A percentile compares a stretch with the other conserved stretches of the same genome.
Conservation (phyloP, 257 asterid genomes). For the Agastache rugosa region DNA sequence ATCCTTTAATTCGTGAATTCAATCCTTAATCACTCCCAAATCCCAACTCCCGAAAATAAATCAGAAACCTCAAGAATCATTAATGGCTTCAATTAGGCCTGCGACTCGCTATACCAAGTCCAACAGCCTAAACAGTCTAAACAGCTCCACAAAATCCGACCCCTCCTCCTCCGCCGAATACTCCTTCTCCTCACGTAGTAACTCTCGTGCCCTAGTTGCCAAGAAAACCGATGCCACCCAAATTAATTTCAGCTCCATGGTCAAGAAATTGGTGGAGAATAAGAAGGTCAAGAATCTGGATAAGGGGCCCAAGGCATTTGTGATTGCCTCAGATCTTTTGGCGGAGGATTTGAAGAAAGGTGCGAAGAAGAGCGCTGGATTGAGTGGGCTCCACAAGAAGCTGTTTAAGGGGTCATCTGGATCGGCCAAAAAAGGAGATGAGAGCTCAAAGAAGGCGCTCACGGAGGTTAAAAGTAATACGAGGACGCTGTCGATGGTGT, state of each 20-base stretch:
- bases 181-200: constrained; percentile 35
- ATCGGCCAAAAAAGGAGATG: constrained; percentile 53
- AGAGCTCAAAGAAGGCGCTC: constrained; percentile 74
- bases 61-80: not conserved
- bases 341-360: constrained; percentile 81
- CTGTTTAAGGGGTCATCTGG: constrained; percentile 68
- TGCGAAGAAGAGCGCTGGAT: constrained; percentile 54
- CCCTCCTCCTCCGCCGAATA: constrained; percentile 74
- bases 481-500: constrained; percentile 87
- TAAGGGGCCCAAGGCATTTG: constrained; percentile 47
- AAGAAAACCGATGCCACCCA: constrained; percentile 40
- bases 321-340: constrained; percentile 61
- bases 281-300: constrained; percentile 55
- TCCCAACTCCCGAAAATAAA: not conserved
- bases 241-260: constrained; percentile 62
- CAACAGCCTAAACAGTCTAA: constrained; percentile 39
- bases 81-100: constrained; percentile 78
- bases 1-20: constrained; percentile 21
- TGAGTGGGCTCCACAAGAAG: constrained; percentile 79
- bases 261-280: constrained; percentile 69
- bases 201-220: constrained; percentile 55
- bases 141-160: constrained; percentile 68
- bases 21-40: constrained; percentile 32
- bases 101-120: constrained; percentile 69
- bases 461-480: constrained; percentile 78